Conservation (phyloP, 129 eudicot genomes). For the Apium graveolens region DNA sequence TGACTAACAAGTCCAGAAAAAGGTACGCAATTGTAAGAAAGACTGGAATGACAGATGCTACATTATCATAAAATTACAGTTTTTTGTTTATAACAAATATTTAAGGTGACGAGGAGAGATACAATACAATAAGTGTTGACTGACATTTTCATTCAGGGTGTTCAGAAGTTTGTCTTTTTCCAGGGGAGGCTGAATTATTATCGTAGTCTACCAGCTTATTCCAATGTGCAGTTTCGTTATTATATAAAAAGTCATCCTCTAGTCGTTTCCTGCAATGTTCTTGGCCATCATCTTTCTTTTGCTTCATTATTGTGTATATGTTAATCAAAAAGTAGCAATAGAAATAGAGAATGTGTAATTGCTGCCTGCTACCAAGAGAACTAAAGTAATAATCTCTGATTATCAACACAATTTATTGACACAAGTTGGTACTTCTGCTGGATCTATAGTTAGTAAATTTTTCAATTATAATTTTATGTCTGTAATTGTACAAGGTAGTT, state of each 20-base stretch:
- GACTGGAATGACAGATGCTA: not conserved
- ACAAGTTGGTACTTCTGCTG: too few relatives aligned
- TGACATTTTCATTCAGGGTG: conserved; percentile 34
- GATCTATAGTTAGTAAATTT: too few relatives aligned
- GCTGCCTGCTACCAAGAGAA: not conserved
- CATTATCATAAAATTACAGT: not conserved
- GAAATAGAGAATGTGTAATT: not conserved
- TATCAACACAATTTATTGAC: too few relatives aligned
- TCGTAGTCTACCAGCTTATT: conserved; percentile 32
- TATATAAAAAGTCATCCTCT: conserved; percentile 15
- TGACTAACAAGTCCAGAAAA: too few relatives aligned
- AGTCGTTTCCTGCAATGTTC: conserved; percentile 25
- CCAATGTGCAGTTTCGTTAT: conserved; percentile 36
- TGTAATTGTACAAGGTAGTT: too few relatives aligned
- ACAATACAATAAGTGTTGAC: conserved; percentile 11
- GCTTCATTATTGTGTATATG: conserved; percentile 4
- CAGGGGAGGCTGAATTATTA: conserved; percentile 20
- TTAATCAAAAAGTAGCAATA: not conserved
- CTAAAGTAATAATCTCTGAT: not conserved
- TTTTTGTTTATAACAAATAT: not conserved
- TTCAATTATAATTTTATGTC: too few relatives aligned
- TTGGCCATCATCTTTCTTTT: conserved; percentile 38
- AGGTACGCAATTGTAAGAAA: too few relatives aligned
- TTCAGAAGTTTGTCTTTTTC: conserved; percentile 19
- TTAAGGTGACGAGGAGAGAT: not conserved